A percentile compares a stretch with the other conserved stretches of the same genome.
Evolutionary conservation across 805 yeast species (phyloP).

Genomic region (Candida ficus): DNA sequence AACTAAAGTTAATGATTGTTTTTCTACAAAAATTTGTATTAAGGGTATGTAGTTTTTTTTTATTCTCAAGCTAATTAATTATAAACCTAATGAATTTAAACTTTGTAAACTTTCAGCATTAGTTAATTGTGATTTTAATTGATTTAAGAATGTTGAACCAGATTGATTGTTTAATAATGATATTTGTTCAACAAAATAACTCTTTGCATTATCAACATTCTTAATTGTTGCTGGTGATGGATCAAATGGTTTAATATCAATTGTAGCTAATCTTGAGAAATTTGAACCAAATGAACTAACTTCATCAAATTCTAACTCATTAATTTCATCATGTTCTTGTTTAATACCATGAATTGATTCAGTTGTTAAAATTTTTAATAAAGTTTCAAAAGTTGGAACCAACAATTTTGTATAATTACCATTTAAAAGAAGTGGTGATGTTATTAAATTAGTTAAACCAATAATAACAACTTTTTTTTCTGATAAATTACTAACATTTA

Average conservation of each 20-base stretch:
- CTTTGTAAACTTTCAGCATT: slow-evolving; percentile 14
- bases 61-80: not conserved
- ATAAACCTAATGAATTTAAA: slow-evolving; percentile 16
- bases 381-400: slow-evolving; percentile 36
- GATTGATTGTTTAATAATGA: slow-evolving; percentile 17
- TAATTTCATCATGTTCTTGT: slow-evolving; percentile 33
- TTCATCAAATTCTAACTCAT: slow-evolving; percentile 56
- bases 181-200: slow-evolving; percentile 17
- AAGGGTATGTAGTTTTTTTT: not conserved
- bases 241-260: slow-evolving; percentile 59
- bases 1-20: too few relatives aligned
- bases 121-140: slow-evolving; percentile 17
- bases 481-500: slow-evolving; percentile 41
- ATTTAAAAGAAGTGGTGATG: slow-evolving; percentile 28
- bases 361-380: slow-evolving; percentile 35
- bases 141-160: slow-evolving; percentile 14
- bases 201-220: slow-evolving; percentile 15
- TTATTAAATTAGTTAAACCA: slow-evolving; percentile 44
- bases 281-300: slow-evolving; percentile 81
- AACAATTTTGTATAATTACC: slow-evolving; percentile 39
- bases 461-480: slow-evolving; percentile 51
- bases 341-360: slow-evolving; percentile 32
- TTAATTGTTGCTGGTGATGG: slow-evolving; percentile 35
- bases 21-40: too few relatives aligned
- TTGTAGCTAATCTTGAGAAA: slow-evolving; percentile 67